Percentiles rank a stretch among this genome's conserved stretches.
Evolutionary conservation across 2,329 filamentous ascomycete genomes (phyloP).

Genomic region (Cyanodermella asteris): DNA sequence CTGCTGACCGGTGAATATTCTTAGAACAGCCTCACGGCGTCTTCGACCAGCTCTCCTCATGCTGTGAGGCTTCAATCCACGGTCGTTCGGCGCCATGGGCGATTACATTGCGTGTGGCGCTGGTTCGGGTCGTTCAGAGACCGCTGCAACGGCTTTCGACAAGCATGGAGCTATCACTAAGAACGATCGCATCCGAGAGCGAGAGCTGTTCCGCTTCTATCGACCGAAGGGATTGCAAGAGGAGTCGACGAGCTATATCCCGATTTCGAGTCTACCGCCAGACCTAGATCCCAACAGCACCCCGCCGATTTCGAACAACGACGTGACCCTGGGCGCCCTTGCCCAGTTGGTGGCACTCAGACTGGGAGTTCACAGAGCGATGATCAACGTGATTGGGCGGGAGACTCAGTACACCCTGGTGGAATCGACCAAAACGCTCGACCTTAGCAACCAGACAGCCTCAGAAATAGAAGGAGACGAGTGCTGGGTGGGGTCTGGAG

Average conservation of each 20-base stretch:
- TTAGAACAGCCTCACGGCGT: no score
- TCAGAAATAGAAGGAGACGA: conserved; percentile 14
- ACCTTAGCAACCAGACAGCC: conserved; percentile 14
- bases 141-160: not conserved
- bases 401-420: conserved; percentile 27
- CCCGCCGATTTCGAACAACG: not conserved
- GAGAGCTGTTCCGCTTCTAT: conserved; percentile 7
- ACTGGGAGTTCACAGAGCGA: conserved; percentile 14
- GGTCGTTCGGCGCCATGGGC: no score
- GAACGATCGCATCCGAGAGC: conserved; percentile 4
- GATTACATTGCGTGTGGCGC: no score
- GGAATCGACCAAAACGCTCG: conserved; percentile 24
- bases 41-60: no score
- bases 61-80: no score
- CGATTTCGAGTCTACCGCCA: not conserved
- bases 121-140: no score
- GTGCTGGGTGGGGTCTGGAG: conserved; percentile 13
- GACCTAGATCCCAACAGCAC: not conserved
- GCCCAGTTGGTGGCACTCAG: conserved; percentile 10
- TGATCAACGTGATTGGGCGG: conserved; percentile 21
- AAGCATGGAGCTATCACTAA: conserved; percentile 1
- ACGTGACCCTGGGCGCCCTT: conserved; percentile 9
- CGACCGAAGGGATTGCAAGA: conserved; percentile 3
- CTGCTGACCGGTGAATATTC: no score
- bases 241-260: not conserved